A percentile compares a stretch with the other conserved stretches of the same genome.
These are phyloP conservation scores for Conoideocrella luteorostrata DNA, from an alignment of 2,329 filamentous ascomycete species.

Conservation along the genomic window DNA sequence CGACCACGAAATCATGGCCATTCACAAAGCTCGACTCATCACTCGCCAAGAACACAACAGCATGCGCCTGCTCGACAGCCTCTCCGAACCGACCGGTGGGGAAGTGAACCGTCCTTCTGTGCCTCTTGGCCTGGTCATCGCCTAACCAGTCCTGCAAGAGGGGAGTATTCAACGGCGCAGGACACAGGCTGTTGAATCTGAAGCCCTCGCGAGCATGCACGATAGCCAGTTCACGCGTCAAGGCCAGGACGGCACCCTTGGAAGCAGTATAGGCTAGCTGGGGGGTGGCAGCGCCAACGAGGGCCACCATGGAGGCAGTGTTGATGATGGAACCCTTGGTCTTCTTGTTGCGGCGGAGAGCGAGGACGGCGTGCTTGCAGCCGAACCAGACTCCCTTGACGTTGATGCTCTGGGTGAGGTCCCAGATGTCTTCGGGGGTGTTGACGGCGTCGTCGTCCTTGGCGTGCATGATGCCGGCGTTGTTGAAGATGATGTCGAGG, in stretches of 20 bases:
- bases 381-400: slow-evolving; percentile 98
- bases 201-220: slow-evolving; percentile 84
- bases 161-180: slow-evolving; percentile 86
- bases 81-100: slow-evolving; percentile 83
- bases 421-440: slow-evolving; percentile 88
- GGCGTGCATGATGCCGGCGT: slow-evolving; percentile 93
- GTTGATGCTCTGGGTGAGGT: slow-evolving; percentile 88
- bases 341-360: slow-evolving; percentile 76
- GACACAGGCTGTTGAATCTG: slow-evolving; percentile 86
- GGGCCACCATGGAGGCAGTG: slow-evolving; percentile 81
- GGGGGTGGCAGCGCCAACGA: slow-evolving; percentile 80
- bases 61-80: slow-evolving; percentile 88
- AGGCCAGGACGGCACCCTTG: slow-evolving; percentile 84
- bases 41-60: slow-evolving; percentile 78
- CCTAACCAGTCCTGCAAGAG: slow-evolving; percentile 91
- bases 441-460: slow-evolving; percentile 72
- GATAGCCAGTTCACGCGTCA: slow-evolving; percentile 87
- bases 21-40: slow-evolving; percentile 90
- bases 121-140: slow-evolving; percentile 74
- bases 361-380: slow-evolving; percentile 82
- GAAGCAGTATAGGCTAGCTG: slow-evolving; percentile 90
- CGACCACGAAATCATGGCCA: slow-evolving; percentile 86
- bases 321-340: slow-evolving; percentile 79
- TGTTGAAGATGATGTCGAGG: slow-evolving; percentile 92
- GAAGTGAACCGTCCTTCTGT: slow-evolving; percentile 83